Conservation (phyloP, 208 protist species). For the Naegleria lovaniensis region DNA sequence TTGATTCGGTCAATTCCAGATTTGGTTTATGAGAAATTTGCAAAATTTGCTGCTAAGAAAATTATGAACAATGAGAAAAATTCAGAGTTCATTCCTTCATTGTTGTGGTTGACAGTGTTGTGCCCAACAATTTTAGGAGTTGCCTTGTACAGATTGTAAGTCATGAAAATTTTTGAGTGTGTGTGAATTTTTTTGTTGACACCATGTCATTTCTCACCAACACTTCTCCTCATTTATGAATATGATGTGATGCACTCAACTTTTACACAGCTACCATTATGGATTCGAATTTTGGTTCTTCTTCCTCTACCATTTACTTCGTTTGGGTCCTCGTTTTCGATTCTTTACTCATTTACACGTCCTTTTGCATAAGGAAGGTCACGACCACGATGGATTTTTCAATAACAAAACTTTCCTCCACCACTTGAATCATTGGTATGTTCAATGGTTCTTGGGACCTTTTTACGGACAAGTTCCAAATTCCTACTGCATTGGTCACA, state of each 20-base stretch:
- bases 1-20: background rate
- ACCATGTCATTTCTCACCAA: too few species aligned
- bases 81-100: background rate
- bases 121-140: background rate
- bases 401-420: slow-evolving; percentile 6
- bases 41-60: background rate
- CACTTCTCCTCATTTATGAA: too few species aligned
- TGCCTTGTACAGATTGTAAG: background rate
- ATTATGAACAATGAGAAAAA: background rate
- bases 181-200: too few species aligned
- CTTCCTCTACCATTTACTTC: slow-evolving; percentile 30
- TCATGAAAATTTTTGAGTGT: background rate
- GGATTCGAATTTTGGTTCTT: slow-evolving; percentile 17
- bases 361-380: slow-evolving; percentile 30
- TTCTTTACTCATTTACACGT: slow-evolving; percentile 33
- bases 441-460: slow-evolving; percentile 32
- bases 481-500: slow-evolving; percentile 30
- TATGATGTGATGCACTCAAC: too few species aligned
- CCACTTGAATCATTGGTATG: background rate
- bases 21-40: background rate
- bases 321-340: slow-evolving; percentile 36
- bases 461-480: slow-evolving; percentile 32
- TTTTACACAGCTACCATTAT: slow-evolving; percentile 8
- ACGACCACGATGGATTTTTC: slow-evolving; percentile 30
- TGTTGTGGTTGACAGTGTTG: background rate